These are phyloP conservation scores for Puccinia hordei DNA, from an alignment of 1,284 basidiomycete genomes.

Conservation along the genomic window DNA sequence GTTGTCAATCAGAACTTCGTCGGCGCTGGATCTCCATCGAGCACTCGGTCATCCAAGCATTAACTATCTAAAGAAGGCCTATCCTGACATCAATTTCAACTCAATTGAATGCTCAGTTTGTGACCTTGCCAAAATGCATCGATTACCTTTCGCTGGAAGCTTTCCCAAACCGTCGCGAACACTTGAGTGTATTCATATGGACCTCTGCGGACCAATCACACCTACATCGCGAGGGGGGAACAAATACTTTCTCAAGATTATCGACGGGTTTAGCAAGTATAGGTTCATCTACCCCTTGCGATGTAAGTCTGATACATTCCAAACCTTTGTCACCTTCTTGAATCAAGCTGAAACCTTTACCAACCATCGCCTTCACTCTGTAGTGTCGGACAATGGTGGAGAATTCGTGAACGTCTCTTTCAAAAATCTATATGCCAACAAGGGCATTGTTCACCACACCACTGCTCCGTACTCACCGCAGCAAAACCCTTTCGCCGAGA, in stretches of 20 bases:
- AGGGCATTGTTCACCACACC: neutral
- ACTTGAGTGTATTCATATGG: conserved; percentile 16
- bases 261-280: no score
- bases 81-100: neutral
- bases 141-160: neutral
- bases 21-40: no score
- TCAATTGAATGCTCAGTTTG: neutral
- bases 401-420: no score
- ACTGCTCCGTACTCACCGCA: conserved; percentile 10
- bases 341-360: neutral
- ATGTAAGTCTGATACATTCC: conserved; percentile 4
- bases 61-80: no score
- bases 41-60: no score
- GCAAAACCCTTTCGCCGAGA: conserved; percentile 9
- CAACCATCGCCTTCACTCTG: neutral
- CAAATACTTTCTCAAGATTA: no score
- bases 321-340: neutral
- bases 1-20: neutral
- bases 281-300: conserved; percentile 2
- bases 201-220: no score
- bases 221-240: no score
- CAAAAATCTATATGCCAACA: neutral
- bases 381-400: conserved; percentile 1
- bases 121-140: conserved; percentile 1
- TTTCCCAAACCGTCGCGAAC: neutral